These are phyloP conservation scores for Hanseniaspora lachancei DNA, from an alignment of 805 yeast species.

Conservation along the genomic window DNA sequence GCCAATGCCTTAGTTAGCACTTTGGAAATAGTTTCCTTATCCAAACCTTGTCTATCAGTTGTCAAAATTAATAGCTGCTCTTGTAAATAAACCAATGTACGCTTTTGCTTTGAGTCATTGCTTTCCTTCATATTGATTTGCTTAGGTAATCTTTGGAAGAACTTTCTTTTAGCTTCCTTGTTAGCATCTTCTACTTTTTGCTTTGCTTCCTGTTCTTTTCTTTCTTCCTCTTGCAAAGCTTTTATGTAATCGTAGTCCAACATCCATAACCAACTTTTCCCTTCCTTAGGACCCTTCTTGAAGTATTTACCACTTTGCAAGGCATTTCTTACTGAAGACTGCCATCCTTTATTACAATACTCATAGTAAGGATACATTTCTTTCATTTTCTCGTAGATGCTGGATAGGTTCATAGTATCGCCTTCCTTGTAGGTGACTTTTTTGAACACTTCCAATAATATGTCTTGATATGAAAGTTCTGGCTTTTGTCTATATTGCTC, in stretches of 20 bases:
- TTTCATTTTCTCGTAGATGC: slow-evolving; percentile 74
- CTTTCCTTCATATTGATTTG: slow-evolving; percentile 23
- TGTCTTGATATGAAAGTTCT: slow-evolving; percentile 59
- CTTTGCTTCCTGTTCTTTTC: slow-evolving; percentile 44
- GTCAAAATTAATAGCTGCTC: slow-evolving; percentile 73
- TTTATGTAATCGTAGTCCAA: slow-evolving; percentile 72
- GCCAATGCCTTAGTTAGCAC: slow-evolving; percentile 83
- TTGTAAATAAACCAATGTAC: slow-evolving; percentile 70
- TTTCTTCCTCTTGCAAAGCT: slow-evolving; percentile 65
- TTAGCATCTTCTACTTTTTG: slow-evolving; percentile 13
- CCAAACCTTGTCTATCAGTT: slow-evolving; percentile 61
- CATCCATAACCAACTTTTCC: slow-evolving; percentile 94
- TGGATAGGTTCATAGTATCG: slow-evolving; percentile 68
- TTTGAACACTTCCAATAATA: slow-evolving; percentile 68
- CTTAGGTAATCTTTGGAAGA: slow-evolving; percentile 28
- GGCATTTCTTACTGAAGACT: slow-evolving; percentile 82
- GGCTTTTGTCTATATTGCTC: slow-evolving; percentile 79
- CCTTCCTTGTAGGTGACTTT: slow-evolving; percentile 40
- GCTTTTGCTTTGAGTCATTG: slow-evolving; percentile 29
- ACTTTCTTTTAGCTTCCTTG: slow-evolving; percentile 16
- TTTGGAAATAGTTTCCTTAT: slow-evolving; percentile 70
- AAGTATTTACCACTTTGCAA: slow-evolving; percentile 77
- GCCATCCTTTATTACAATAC: slow-evolving; percentile 97
- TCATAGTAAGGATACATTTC: slow-evolving; percentile 81
- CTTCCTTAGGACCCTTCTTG: slow-evolving; percentile 65